These are phyloP conservation scores for Aspergillus conjunctus DNA, from an alignment of 495 filamentous ascomycete species.

Conservation along the genomic window DNA sequence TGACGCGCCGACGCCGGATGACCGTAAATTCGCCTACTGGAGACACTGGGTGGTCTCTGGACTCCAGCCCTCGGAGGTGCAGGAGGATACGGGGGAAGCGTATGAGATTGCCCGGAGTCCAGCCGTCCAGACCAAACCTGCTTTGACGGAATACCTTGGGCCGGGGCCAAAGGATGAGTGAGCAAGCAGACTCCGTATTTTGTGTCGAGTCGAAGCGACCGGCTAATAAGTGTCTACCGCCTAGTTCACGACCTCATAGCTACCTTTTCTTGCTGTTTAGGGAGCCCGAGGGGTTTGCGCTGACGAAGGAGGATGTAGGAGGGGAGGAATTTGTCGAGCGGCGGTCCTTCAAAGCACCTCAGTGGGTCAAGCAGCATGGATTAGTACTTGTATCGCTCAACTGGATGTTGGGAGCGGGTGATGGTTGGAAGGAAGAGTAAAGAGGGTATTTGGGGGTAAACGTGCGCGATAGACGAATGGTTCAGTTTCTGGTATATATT, in stretches of 20 bases:
- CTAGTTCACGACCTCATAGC: slow-evolving; percentile 20
- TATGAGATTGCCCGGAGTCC: neutral
- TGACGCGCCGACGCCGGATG: slow-evolving; percentile 23
- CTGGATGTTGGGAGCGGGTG: slow-evolving; percentile 26
- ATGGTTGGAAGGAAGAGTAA: slow-evolving; percentile 23
- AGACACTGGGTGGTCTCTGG: slow-evolving; percentile 24
- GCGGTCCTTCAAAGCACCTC: slow-evolving; percentile 19
- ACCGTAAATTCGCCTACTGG: slow-evolving; percentile 28
- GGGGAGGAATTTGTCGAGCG: slow-evolving; percentile 25
- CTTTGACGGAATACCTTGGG: slow-evolving; percentile 25
- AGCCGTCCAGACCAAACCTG: neutral
- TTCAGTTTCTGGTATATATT: too few relatives aligned
- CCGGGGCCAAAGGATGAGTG: slow-evolving; percentile 28
- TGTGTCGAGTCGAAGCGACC: too few relatives aligned
- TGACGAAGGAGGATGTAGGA: slow-evolving; percentile 23
- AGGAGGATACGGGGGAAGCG: neutral
- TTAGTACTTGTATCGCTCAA: slow-evolving; percentile 21
- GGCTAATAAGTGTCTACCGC: neutral
- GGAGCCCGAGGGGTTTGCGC: slow-evolving; percentile 13
- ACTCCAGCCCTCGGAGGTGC: neutral
- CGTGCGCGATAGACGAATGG: too few relatives aligned
- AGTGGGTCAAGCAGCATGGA: slow-evolving; percentile 18
- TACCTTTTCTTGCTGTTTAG: slow-evolving; percentile 25
- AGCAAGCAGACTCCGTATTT: too few relatives aligned
- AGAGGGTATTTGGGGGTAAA: too few relatives aligned